phyloP scores from a whole-genome alignment of 768 basidiomycete species.

The Suillus fuscotomentosus region DNA sequence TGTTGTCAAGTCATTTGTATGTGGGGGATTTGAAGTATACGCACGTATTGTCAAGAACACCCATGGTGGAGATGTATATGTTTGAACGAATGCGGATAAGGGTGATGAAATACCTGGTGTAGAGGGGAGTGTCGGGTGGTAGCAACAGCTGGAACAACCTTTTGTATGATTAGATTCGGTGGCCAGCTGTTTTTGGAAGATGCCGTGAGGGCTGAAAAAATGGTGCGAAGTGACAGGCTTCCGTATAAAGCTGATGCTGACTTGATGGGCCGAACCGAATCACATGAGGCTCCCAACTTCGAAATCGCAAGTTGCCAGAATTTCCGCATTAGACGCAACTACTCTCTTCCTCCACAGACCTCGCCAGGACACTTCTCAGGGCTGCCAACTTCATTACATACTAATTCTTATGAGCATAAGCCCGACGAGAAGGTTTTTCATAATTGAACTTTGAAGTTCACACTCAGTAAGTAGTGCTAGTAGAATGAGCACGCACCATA shows the following conservation, averaged over 20 bases:
- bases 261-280: neutral
- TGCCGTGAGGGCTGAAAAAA: constrained; percentile 1
- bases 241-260: neutral
- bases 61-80: constrained; percentile 7
- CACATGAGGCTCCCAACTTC: neutral
- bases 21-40: constrained; percentile 8
- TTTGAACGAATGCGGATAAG: neutral
- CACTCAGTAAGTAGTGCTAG: too few species aligned
- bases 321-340: constrained; percentile 1
- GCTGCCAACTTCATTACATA: neutral
- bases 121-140: neutral
- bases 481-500: neutral
- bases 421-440: too few species aligned
- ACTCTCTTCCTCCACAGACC: neutral
- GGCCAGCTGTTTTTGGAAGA: neutral
- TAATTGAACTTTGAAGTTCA: too few species aligned
- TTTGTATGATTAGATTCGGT: constrained; percentile 6
- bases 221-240: constrained; percentile 3
- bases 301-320: neutral
- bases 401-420: too few species aligned
- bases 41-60: constrained; percentile 34
- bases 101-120: neutral
- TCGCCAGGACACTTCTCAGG: neutral
- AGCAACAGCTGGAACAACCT: neutral
- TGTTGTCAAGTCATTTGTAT: neutral